phyloP scores from a whole-genome alignment of 257 asterid species.

The Nicotiana benthamiana region DNA sequence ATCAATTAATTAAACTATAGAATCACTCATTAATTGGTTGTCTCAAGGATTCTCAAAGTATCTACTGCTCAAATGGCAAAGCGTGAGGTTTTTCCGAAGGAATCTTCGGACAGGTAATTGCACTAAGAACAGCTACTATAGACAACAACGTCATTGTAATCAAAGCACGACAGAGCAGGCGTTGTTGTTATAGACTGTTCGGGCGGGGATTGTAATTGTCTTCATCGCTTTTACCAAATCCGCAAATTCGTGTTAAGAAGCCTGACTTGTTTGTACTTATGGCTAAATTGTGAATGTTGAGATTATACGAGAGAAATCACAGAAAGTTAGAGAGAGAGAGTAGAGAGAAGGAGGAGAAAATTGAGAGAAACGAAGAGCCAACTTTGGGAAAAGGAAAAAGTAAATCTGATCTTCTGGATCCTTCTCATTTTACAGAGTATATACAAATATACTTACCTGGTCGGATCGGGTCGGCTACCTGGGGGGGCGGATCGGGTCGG shows the following conservation, averaged over 20 bases:
- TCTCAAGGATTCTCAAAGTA: neutral
- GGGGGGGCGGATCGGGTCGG: too few species aligned
- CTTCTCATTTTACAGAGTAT: too few species aligned
- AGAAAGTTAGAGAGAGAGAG: too few species aligned
- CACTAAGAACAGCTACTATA: neutral
- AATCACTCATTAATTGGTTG: neutral
- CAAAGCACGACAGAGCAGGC: neutral
- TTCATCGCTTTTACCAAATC: neutral
- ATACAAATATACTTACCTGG: too few species aligned
- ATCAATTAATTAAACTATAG: neutral
- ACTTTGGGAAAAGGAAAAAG: too few species aligned
- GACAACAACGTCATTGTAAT: neutral
- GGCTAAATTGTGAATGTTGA: too few species aligned
- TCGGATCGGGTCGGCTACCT: too few species aligned
- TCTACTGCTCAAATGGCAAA: neutral
- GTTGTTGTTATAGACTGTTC: neutral
- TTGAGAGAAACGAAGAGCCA: too few species aligned
- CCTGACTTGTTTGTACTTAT: neutral
- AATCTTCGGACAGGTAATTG: neutral
- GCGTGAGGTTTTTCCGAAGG: neutral
- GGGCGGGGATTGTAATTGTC: neutral
- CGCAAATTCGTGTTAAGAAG: neutral
- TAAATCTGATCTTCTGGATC: too few species aligned
- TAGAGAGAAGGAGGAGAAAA: too few species aligned
- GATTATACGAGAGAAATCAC: too few species aligned